Conservation (phyloP, 2,329 filamentous ascomycete genomes). For the Tolypocladium capitatum region DNA sequence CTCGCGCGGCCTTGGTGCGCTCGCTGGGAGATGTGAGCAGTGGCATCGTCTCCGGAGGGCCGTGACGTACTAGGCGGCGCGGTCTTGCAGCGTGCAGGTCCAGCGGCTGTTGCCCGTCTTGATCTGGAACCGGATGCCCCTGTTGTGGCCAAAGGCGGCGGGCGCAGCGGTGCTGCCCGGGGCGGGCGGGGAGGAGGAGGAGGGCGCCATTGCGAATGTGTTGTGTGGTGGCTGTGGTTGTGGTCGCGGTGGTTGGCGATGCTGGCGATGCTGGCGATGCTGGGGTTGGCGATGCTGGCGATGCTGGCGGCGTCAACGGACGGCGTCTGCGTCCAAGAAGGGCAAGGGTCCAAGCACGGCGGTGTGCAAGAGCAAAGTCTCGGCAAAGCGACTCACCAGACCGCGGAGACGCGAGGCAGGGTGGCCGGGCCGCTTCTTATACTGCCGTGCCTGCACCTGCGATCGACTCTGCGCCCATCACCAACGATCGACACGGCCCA, state of each 20-base stretch:
- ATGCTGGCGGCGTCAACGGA: too few relatives aligned
- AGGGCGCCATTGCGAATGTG: conserved; percentile 7
- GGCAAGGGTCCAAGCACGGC: too few relatives aligned
- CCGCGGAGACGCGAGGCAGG: background rate
- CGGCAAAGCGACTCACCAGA: background rate
- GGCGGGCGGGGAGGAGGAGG: conserved; percentile 6
- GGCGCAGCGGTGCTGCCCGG: conserved; percentile 7
- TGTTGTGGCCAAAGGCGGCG: conserved; percentile 20
- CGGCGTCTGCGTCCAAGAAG: too few relatives aligned
- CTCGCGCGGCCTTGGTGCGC: conserved; percentile 24
- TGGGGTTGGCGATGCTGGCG: too few relatives aligned
- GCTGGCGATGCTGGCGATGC: too few relatives aligned
- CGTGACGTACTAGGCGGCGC: conserved; percentile 29
- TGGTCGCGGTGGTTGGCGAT: too few relatives aligned
- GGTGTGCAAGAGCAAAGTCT: background rate
- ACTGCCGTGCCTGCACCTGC: too few relatives aligned
- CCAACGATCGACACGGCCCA: too few relatives aligned
- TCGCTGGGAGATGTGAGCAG: conserved; percentile 15
- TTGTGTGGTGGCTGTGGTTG: too few relatives aligned
- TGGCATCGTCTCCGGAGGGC: too few relatives aligned
- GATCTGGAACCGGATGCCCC: conserved; percentile 32
- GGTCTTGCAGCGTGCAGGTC: conserved; percentile 30
- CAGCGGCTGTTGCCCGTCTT: conserved; percentile 26
- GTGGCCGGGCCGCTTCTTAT: background rate
- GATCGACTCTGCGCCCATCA: too few relatives aligned